These are phyloP conservation scores for Boletus fagicola DNA, from an alignment of 768 basidiomycete species.

Conservation along the genomic window DNA sequence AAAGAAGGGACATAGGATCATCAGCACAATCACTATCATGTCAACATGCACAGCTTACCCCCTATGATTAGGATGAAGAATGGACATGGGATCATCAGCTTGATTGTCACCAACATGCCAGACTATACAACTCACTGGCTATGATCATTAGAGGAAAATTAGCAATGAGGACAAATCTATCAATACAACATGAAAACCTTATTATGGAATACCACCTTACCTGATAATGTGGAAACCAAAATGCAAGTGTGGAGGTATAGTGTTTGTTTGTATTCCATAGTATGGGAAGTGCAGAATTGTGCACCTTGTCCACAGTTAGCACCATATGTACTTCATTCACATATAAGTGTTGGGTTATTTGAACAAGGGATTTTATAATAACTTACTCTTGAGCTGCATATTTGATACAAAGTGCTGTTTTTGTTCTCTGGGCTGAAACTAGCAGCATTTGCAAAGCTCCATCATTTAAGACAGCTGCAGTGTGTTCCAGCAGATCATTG, in stretches of 20 bases:
- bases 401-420: conserved; percentile 1
- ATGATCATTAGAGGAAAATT: not conserved
- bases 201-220: not conserved
- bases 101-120: not conserved
- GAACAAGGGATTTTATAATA: accelerated
- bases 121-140: not conserved
- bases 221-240: not conserved
- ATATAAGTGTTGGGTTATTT: not conserved
- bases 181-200: not conserved
- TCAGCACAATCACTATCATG: too few species aligned
- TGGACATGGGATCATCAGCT: not conserved
- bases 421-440: conserved; percentile 1
- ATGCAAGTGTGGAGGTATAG: too few species aligned
- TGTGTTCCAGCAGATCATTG: not conserved
- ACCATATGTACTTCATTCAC: not conserved
- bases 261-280: accelerated
- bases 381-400: conserved; percentile 1
- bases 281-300: not conserved
- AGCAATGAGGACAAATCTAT: not conserved
- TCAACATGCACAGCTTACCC: too few species aligned
- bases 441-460: not conserved
- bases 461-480: not conserved
- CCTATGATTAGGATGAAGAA: not conserved
- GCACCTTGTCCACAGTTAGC: not conserved
- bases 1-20: too few species aligned